Evolutionary conservation across 768 basidiomycete genomes (phyloP), one percentile per base, ranked within the genome.

Genomic region (Tricholomella constricta): DNA sequence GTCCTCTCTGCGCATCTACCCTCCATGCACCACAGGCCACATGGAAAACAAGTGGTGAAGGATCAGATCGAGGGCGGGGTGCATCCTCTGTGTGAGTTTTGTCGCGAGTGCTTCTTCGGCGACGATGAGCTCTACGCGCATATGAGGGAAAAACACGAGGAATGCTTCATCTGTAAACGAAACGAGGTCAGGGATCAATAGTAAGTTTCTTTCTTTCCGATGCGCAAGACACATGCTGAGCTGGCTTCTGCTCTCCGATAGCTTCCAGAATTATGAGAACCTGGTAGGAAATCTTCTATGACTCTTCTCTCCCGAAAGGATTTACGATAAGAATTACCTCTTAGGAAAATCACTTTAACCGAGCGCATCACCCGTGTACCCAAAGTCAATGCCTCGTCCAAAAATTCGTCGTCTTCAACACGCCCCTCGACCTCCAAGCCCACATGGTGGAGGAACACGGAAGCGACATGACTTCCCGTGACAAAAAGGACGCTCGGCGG

Each of bases 321-420:
- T 32, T 32, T 9, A 26, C 22, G 20, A 46, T 44, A 38, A 26
- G 52, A 22, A 51, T 29, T 26, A 54, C 26, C 38, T 32, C 34
- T 43, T 55, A 91, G 86, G 91, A 93, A 68, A 72, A 71, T 36
- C 92, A 94, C 63, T 91, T 91, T 69, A 83, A 80, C 59, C 76
- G 73, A 25, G 83, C 76, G 2, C 96, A 99, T 67, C 81, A 81
- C 66, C 86, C 89, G 5, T 99, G 96, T 67, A 75, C 72, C 2
- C 85, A 92, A 52, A 57, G 83, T 0, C 66, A 75, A 34, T 99
- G 96, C 64, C 83, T 86, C 40, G 85, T 84, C 5, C 87, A 83
- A 61, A 98, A 97, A 71, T 99, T 99, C 58, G 90, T 98, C 55
- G 97, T 98, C 11, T 98, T 98, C 68, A 84, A 84, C 35, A 87